Base-by-base conservation (phyloP, 352 stramenopile genomes). In the Phytopythium mirpurense region DNA sequence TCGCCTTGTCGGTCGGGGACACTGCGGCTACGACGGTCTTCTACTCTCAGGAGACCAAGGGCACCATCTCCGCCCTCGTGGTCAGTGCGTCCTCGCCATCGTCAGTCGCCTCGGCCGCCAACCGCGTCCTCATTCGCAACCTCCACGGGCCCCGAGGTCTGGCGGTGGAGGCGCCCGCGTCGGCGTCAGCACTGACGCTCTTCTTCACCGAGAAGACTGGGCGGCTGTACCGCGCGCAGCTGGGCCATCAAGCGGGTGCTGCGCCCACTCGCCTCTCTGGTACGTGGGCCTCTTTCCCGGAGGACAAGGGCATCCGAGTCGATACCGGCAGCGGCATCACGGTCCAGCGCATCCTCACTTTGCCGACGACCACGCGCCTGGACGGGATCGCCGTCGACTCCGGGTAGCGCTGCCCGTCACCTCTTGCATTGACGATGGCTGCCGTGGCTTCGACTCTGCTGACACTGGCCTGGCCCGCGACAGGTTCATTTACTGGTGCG, bases 181-280 rank as follows among this genome's bases (percentile, higher is more conserved):
- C 32, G 3, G 26, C 31, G n/a, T 19, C 46, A 21, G 23, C n/a
- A 0, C 10, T 71, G 18, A 72, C 54, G 5, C 50, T 90, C 2
- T 90, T 77, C 61, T 86, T 82, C n/a, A 82, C 80, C 0, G 77
- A 88, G 61, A 88, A 88, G 42, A 90, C 77, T 12, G 78, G 75
- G 3, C 67, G 78, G 1, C 73, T 88, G 50, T 84, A 74, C 49
- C 48, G 70, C 29, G 32, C 46, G 11, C n/a, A 38, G 18, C 35
- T 65, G 1, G 18, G 21, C 10, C 21, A n/a, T 10, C 40, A 56
- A 2, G 50, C 27, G 23, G 31, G 21, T 27, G 34, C 9, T 21
- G 46, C n/a, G 18, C n/a, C 15, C 23, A 21, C 10, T 10, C 14
- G 67, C 32, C 34, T 36, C 16, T 36, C 57, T 12, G n/a, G 23